Base-by-base conservation (phyloP, 73 alveolate species). In the Paramecium octaurelia region DNA sequence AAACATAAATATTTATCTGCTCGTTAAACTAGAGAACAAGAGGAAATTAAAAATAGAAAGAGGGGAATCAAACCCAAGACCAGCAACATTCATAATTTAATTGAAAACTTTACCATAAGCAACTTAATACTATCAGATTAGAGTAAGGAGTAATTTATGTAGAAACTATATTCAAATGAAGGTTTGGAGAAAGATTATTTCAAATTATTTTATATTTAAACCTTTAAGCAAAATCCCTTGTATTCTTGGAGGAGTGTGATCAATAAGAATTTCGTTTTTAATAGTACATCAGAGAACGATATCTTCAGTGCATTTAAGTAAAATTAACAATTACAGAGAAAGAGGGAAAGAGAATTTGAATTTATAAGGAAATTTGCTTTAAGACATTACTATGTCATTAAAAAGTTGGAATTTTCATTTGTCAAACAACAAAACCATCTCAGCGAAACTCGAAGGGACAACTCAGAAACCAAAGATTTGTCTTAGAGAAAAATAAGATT, bases 321-420 rank as follows among this genome's bases (percentile, higher is more conserved):
- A 18, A 23, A 80, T 12, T 8, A 46, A 46, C 24, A 42, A 80
- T 40, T 23, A 48, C 31, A 24, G 16, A 24, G 12, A 18, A 80
- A 24, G 14, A 40, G 90, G 21, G 42, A 77, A 23, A 80, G 91
- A 46, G 91, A 80, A 27, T 80, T 80, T 31, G 91, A 80, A 80
- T 80, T 80, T 6, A 42, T 80, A 8, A 80, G 91, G 10, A 7
- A 46, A 80, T 31, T 44, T 34, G 75, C 27, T 9, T 11, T 24
- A 11, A 80, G 24, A 14, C 57, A 80, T 31, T 40, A 20, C 23
- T 80, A 80, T 43, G 9, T 80, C 4, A 48, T 80, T 6, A 31
- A 80, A 48, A 31, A 46, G 27, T 64, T 50, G 27, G 84, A 64
- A 54, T 54, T n/a, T 54, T 54, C 69, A 10, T 54, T 54, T 18